Evolutionary conservation across 1,284 basidiomycete genomes (phyloP).

Genomic region (Porodaedalea pini): DNA sequence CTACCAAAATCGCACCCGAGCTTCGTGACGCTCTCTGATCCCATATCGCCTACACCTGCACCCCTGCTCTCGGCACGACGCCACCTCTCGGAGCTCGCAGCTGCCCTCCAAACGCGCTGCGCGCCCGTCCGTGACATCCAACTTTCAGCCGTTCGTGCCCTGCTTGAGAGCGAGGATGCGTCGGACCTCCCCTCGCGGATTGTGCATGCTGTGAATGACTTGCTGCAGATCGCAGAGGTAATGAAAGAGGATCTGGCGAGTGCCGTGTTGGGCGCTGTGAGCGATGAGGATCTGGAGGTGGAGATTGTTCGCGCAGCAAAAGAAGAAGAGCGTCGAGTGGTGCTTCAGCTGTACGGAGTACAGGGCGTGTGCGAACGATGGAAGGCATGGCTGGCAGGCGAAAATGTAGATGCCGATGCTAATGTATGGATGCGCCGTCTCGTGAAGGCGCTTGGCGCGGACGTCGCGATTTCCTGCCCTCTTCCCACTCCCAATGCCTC

Average conservation of each 20-base stretch:
- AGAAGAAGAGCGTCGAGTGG: conserved; percentile 47
- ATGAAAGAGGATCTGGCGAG: conserved; percentile 66
- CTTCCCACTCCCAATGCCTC: conserved; percentile 30
- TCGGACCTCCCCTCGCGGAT: conserved; percentile 26
- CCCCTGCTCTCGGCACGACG: conserved; percentile 54
- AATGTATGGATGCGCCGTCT: conserved; percentile 45
- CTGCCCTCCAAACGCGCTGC: conserved; percentile 52
- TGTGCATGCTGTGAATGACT: conserved; percentile 41
- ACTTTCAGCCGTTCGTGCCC: conserved; percentile 42
- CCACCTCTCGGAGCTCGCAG: conserved; percentile 48
- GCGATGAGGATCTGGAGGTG: conserved; percentile 50
- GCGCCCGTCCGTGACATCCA: conserved; percentile 59
- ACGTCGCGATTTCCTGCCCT: conserved; percentile 44
- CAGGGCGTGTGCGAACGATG: conserved; percentile 36
- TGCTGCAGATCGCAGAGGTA: conserved; percentile 47
- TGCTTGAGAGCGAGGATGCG: conserved; percentile 31
- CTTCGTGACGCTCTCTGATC: conserved; percentile 47
- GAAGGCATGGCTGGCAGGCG: conserved; percentile 38
- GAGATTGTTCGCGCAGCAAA: conserved; percentile 50
- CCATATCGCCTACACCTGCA: conserved; percentile 60
- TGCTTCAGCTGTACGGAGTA: conserved; percentile 48
- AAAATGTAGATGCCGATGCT: conserved; percentile 17
- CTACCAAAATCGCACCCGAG: conserved; percentile 49
- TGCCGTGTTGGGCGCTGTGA: conserved; percentile 56
- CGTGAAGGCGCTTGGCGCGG: conserved; percentile 43